Conservation (phyloP, 2,329 filamentous ascomycete species). For the Xylogone sp. region DNA sequence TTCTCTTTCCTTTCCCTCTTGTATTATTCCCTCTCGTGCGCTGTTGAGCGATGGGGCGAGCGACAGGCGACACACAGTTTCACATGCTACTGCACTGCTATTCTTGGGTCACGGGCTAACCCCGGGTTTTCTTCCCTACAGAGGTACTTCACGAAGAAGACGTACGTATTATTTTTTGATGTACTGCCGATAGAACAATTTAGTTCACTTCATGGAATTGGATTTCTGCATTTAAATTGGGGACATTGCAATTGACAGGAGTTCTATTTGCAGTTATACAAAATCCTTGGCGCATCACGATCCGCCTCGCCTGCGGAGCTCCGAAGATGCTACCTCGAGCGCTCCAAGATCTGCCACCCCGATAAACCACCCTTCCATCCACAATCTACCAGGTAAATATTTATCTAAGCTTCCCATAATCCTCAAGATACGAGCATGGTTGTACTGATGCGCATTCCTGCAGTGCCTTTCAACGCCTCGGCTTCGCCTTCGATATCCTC, state of each 20-base stretch:
- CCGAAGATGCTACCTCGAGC: constrained; percentile 35
- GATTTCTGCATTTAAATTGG: no score
- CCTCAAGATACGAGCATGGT: not conserved
- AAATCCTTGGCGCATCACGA: constrained; percentile 31
- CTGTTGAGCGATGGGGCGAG: not conserved
- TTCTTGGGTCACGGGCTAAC: not conserved
- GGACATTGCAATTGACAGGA: not conserved
- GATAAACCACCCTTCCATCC: constrained; percentile 34
- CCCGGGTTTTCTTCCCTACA: constrained; percentile 7
- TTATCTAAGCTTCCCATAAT: not conserved
- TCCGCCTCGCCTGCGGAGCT: constrained; percentile 31
- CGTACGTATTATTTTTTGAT: constrained; percentile 20
- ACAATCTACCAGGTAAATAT: constrained; percentile 29
- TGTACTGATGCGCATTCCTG: not conserved
- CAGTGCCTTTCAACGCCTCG: constrained; percentile 35
- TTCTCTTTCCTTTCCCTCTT: not conserved
- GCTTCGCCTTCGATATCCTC: constrained; percentile 36
- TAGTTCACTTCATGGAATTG: no score
- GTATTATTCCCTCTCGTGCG: not conserved
- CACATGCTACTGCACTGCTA: not conserved
- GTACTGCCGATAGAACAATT: no score
- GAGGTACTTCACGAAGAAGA: constrained; percentile 30
- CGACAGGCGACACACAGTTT: no score
- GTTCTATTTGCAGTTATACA: constrained; percentile 26
- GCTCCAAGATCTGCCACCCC: constrained; percentile 35